A percentile compares a stretch with the other conserved stretches of the same genome.
Conservation (phyloP, 352 stramenopile genomes). For the Phytophthora cactorum region DNA sequence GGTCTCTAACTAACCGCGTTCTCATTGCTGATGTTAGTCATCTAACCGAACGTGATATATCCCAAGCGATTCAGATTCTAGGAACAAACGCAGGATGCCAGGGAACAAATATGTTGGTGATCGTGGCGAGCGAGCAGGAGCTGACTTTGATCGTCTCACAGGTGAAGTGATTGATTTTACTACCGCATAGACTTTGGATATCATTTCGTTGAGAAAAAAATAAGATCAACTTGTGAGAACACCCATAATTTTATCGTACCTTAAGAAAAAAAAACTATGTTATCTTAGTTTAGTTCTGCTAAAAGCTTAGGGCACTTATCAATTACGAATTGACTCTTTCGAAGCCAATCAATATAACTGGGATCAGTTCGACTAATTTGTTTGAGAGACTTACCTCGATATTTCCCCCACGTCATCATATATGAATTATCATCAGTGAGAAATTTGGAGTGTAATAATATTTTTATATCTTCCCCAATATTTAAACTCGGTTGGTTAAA, state of each 20-base stretch:
- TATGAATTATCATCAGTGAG: no score
- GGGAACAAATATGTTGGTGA: not conserved
- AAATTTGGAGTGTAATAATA: not conserved
- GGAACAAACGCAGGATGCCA: not conserved
- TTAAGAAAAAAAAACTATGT: not conserved
- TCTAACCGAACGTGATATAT: no score
- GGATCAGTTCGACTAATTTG: not conserved
- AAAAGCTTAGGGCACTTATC: slow-evolving; percentile 1
- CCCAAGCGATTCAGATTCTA: no score
- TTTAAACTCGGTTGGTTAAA: not conserved
- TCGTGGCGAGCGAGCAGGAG: not conserved
- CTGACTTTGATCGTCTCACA: not conserved
- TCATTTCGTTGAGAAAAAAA: not conserved
- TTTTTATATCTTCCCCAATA: not conserved
- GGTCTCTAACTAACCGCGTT: no score
- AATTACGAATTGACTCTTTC: not conserved
- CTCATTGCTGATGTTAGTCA: no score
- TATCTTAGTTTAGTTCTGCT: not conserved
- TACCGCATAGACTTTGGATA: not conserved
- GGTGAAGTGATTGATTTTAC: not conserved
- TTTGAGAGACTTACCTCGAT: not conserved
- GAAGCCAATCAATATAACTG: not conserved
- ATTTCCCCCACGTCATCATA: not conserved
- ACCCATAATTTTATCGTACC: no score
- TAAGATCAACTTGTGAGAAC: not conserved